Conservation (phyloP, 495 filamentous ascomycete species). For the Neurospora sp. region DNA sequence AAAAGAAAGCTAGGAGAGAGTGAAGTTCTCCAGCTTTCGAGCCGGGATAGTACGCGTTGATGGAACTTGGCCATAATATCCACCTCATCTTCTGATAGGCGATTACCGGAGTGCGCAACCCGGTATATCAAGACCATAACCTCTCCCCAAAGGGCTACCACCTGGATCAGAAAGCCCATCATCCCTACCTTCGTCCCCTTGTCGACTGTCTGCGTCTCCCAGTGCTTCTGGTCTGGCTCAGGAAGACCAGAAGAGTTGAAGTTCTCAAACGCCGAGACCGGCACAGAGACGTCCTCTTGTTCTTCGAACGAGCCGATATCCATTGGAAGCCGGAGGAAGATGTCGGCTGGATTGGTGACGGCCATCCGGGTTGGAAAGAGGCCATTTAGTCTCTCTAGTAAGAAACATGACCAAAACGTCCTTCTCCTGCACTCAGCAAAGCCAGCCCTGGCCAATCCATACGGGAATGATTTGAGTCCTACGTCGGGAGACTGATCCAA, state of each 20-base stretch:
- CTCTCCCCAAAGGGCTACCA: conserved; percentile 55
- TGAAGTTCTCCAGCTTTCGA: conserved; percentile 43
- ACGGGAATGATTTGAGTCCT: conserved; percentile 37
- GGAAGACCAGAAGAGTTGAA: background rate
- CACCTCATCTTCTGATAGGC: background rate
- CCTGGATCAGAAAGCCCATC: conserved; percentile 51
- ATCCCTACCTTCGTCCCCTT: conserved; percentile 26
- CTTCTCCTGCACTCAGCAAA: conserved; percentile 55
- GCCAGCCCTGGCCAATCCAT: conserved; percentile 45
- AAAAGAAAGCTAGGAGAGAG: conserved; percentile 35
- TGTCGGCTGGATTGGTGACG: conserved; percentile 41
- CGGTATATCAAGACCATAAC: conserved; percentile 50
- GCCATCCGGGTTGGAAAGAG: conserved; percentile 40
- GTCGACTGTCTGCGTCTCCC: background rate
- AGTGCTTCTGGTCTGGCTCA: background rate
- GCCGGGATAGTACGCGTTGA: conserved; percentile 31
- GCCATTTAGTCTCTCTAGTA: conserved; percentile 53
- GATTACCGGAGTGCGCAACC: conserved; percentile 34
- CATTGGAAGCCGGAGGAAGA: conserved; percentile 54
- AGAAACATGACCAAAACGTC: conserved; percentile 57
- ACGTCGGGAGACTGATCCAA: conserved; percentile 40
- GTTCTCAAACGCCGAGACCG: conserved; percentile 25
- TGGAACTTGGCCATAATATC: conserved; percentile 41
- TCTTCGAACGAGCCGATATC: conserved; percentile 48
- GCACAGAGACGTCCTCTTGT: conserved; percentile 39